Percentiles rank a stretch among this genome's conserved stretches.
Evolutionary conservation across 208 protist genomes (phyloP).

Genomic region (Trypanosoma cruzi): DNA sequence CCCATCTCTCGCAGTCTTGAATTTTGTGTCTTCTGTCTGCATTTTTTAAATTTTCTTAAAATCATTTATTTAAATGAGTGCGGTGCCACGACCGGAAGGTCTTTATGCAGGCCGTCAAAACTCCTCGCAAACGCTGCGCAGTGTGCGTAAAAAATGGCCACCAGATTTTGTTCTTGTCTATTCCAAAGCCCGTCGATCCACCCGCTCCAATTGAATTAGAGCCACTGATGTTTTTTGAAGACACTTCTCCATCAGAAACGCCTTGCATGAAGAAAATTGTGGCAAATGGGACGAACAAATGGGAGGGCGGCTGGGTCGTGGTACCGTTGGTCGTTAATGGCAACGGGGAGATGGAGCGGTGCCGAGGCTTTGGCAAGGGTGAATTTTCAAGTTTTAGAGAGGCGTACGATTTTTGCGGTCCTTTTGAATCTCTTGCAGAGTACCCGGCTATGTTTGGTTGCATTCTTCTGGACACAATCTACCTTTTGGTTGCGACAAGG

Average conservation of each 20-base stretch:
- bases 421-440: conserved; percentile 61
- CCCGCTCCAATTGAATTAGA: conserved; percentile 44
- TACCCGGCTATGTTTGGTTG: conserved; percentile 78
- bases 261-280: conserved; percentile 9
- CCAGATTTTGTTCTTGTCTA: conserved; percentile 63
- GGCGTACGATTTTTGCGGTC: conserved; percentile 49
- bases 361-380: conserved; percentile 40
- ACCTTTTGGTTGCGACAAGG: conserved; percentile 74
- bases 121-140: conserved; percentile 56
- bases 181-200: conserved; percentile 40
- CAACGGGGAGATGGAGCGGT: conserved; percentile 59
- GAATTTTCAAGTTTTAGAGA: conserved; percentile 67
- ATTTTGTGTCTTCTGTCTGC: no score
- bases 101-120: conserved; percentile 16
- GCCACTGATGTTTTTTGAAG: conserved; percentile 76
- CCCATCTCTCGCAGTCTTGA: no score
- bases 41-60: no score
- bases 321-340: conserved; percentile 53
- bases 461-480: conserved; percentile 69
- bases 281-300: conserved; percentile 13
- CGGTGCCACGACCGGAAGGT: neutral
- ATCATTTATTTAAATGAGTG: neutral
- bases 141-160: conserved; percentile 43
- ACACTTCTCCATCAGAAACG: conserved; percentile 4
- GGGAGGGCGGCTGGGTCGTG: conserved; percentile 35